Evolutionary conservation across 805 yeast species (phyloP), one percentile per base, ranked within the genome.

Genomic region (Candida qinlingensis): DNA sequence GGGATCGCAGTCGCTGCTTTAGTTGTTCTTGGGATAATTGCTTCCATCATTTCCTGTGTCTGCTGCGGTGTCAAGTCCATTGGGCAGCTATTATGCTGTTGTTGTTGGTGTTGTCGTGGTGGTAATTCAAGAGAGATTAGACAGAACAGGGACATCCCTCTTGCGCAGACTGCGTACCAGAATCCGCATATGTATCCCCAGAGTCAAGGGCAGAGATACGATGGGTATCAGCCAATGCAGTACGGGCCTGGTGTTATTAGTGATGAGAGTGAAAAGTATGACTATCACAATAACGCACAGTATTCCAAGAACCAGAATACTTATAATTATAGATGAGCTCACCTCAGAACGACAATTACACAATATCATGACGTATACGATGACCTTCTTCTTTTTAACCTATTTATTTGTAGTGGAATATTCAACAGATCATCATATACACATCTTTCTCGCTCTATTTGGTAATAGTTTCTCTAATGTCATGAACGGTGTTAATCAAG

Each of bases 1-100:
- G 84, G 86, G 3, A 83, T 86, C 4, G 78, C 71, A 0, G 58
- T 87, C 10, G 92, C 82, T 0, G 71, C 62, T 0, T 55, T 87
- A 3, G 50, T 85, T 0, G 67, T 63, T 0, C 44, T 85, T 6
- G 83, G 90, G 85, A 49, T 85, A 4, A 19, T 84, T 2, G 69
- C 76, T 11, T 75, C 80, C 0, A 27, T 87, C 2, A 54, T 83
- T 44, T 75, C 81, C 44, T 81, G 87, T 56, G 52, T 75, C 34
- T 75, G 79, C 58, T 79, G 79, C 54, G 83, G 87, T 57, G 81
- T 78, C 4, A 68, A 66, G 53, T 67, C 84, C 54, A 56, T 80
- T 58, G 52, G 68, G 54, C 65, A 74, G 59, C 71, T 82, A 62
- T 61, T 80, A 64, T 73, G 81, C 71, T 73, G 81, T 65, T 75